Evolutionary conservation across 75 land plant species (phyloP), one percentile per base, ranked within the genome.

Genomic region (Picea glauca): DNA sequence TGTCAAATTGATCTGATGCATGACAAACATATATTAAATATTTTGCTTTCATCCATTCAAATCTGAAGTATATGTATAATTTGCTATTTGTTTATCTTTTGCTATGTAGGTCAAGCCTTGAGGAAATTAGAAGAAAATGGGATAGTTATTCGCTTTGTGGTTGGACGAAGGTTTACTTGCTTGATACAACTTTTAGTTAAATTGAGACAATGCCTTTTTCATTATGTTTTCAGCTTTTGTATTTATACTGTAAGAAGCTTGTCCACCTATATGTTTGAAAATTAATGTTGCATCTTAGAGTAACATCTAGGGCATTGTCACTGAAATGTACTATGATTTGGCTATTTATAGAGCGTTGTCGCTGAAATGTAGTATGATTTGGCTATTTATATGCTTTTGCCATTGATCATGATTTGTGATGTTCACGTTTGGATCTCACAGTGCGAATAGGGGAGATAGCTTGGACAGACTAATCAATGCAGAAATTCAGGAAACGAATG

Each of bases 371-470:
- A 54, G 26, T 21, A 2, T 56, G 33, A 17, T 13, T 54, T 76
- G 5, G 58, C 58, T 9, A 76, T 54, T 32, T 33, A 20, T 60
- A 31, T 13, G 9, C 33, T 32, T 33, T 31, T n/a, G 40, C 21
- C 13, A 21, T 62, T 5, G 11, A 13, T 76, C 21, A 54, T 15
- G 21, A 12, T 21, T 33, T 23, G 21, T 13, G 21, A 21, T 38
- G 3, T 79, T 32, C 9, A 13, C 50, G 31, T 56, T 66, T 85
- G 59, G 12, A 40, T 78, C 63, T 78, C 60, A 81, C 92, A 94
- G 96, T 85, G 81, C 96, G 58, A 94, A 94, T 72, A 89, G 92
- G 26, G 96, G 96, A 76, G 96, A 94, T 74, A 94, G 96, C 84
- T 87, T 90, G 75, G 96, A 94, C 72, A 88, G 94, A 43, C 85